Base-by-base conservation (phyloP, 2,329 filamentous ascomycete genomes). In the Exserohilum rostratum region DNA sequence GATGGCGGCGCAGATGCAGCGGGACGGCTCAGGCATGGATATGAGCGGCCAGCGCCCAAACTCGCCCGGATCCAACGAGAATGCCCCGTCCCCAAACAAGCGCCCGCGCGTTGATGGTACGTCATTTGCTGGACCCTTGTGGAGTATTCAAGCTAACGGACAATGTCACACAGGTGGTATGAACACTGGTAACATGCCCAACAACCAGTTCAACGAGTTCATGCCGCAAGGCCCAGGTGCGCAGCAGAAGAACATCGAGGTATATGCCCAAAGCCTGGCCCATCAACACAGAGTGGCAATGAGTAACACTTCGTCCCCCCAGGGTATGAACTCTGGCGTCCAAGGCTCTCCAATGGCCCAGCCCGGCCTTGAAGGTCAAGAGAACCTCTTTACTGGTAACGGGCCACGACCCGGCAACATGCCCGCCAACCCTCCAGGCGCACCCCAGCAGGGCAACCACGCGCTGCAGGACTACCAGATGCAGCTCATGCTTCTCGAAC, bases 61-160 rank as follows among this genome's bases (percentile, higher is more conserved):
- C 53, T 96, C 93, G 30, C 93, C 93, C 6, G 87, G 87, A 46
- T 88, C 89, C 33, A 88, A 87, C 50, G 93, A 97, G 48, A 95
- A 95, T 69, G 92, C 91, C 22, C 91, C 92, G 4, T 98, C 93
- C 29, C 93, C 93, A 2, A 93, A 90, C 60, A 98, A 98, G 80
- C 86, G 93, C 69, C 90, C 88, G 53, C 90, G 93, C 53, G 84
- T 96, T 57, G 90, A 93, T 61, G 87, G 88, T 69, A 82, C 83
- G 65, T 62, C 46, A 85, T 54, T 86, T 83, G 62, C 87, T 81
- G 68, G 79, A 74, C 77, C 61, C 34, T 27, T 43, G 22, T 76
- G 73, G 34, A 82, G n/a, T 30, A 40, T 46, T 37, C 27, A 37
- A 61, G 79, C 83, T 69, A 83, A 86, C 69, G 83, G 43, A 80